Conservation (phyloP, 495 filamentous ascomycete species). For the Halenospora varia region DNA sequence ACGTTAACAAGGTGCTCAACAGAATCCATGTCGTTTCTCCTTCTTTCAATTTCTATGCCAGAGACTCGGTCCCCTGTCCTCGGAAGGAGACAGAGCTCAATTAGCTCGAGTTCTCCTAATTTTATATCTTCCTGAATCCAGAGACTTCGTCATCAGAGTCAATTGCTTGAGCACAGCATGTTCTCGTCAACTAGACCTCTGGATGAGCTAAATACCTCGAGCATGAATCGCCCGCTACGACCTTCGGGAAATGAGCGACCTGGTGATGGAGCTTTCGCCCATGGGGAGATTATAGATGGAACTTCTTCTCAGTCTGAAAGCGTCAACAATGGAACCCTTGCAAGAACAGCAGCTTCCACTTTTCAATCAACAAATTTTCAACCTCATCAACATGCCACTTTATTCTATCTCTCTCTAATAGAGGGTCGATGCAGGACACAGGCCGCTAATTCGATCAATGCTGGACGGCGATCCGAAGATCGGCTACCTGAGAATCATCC, state of each 20-base stretch:
- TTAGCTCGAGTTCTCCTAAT: not conserved
- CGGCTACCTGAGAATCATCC: conserved; percentile 16
- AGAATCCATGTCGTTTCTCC: too few relatives aligned
- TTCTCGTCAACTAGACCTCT: not conserved
- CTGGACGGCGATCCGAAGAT: conserved; percentile 9
- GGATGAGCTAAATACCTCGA: not conserved
- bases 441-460: conserved; percentile 19
- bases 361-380: conserved; percentile 13
- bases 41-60: not conserved
- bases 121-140: not conserved
- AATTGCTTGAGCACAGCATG: not conserved
- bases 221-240: not conserved
- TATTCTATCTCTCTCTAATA: conserved; percentile 26
- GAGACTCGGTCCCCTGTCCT: not conserved
- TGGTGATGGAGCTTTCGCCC: too few relatives aligned
- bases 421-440: conserved; percentile 25
- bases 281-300: too few relatives aligned
- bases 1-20: too few relatives aligned
- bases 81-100: not conserved
- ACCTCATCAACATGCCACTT: conserved; percentile 16
- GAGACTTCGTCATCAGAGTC: not conserved
- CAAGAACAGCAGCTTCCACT: not conserved
- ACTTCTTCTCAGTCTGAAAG: too few relatives aligned
- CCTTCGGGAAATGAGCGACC: too few relatives aligned
- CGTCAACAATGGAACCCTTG: conserved; percentile 1